Percentiles rank a stretch among this genome's conserved stretches.
phyloP scores from a whole-genome alignment of 2,329 filamentous ascomycete species.

The Gyromitra esculenta region DNA sequence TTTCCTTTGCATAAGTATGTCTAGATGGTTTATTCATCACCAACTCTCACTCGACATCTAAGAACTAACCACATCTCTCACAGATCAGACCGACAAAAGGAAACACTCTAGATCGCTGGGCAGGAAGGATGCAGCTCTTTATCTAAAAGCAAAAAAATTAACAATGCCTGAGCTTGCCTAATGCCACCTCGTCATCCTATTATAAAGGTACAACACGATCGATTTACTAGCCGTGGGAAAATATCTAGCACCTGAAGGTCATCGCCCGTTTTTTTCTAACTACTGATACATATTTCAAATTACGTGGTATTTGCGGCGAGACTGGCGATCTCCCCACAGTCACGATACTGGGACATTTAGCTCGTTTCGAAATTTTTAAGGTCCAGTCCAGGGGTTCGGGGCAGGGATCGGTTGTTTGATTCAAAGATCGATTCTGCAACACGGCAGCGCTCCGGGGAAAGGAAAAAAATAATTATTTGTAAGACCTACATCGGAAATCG shows the following conservation, averaged over 20 bases:
- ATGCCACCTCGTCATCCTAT: conserved; percentile 6
- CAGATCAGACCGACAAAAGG: background rate
- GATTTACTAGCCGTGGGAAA: background rate
- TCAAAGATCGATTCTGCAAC: conserved; percentile 40
- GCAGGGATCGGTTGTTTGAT: conserved; percentile 29
- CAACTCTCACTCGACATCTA: conserved; percentile 14
- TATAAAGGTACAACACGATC: background rate
- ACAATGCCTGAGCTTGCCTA: background rate
- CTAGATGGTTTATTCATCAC: background rate
- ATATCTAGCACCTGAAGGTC: background rate
- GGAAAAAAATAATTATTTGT: conserved; percentile 27
- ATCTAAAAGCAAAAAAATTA: background rate
- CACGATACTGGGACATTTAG: conserved; percentile 29
- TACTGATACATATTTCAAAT: background rate
- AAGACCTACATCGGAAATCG: conserved; percentile 39
- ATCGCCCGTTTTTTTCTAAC: background rate
- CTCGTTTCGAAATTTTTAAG: conserved; percentile 38
- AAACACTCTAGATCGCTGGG: conserved; percentile 2
- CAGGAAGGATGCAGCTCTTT: background rate
- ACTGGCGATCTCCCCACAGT: conserved; percentile 7
- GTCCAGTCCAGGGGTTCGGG: conserved; percentile 2
- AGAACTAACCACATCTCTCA: background rate
- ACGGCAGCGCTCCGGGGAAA: conserved; percentile 15
- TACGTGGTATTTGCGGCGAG: background rate
- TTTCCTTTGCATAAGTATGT: background rate